phyloP scores from a whole-genome alignment of 306 rosid genomes.

The Chamaecrista fasciculata region DNA sequence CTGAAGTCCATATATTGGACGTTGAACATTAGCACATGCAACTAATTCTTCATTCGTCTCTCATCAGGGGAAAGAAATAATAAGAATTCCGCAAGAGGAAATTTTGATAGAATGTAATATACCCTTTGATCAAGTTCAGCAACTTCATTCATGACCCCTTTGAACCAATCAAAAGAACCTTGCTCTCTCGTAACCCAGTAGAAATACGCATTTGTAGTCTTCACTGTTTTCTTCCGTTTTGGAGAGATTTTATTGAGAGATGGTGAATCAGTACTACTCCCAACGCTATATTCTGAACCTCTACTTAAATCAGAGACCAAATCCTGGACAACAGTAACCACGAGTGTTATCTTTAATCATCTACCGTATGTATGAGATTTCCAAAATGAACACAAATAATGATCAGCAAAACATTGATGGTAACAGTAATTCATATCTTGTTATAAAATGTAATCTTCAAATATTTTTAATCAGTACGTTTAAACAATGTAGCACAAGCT shows the following conservation, averaged over 20 bases:
- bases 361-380: slow-evolving; percentile 3
- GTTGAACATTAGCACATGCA: slow-evolving; percentile 31
- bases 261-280: slow-evolving; percentile 54
- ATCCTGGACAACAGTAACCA: slow-evolving; percentile 52
- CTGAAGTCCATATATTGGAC: slow-evolving; percentile 45
- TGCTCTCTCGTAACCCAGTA: slow-evolving; percentile 99
- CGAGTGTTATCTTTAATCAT: slow-evolving; percentile 18
- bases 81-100: slow-evolving; percentile 18
- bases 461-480: background rate
- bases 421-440: background rate
- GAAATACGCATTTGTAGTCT: slow-evolving; percentile 93
- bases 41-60: slow-evolving; percentile 24
- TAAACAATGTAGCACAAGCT: slow-evolving; percentile 8
- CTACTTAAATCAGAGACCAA: slow-evolving; percentile 58
- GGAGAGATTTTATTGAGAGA: slow-evolving; percentile 52
- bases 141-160: slow-evolving; percentile 99
- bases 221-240: slow-evolving; percentile 64
- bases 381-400: slow-evolving; percentile 9
- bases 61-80: slow-evolving; percentile 11
- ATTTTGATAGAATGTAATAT: slow-evolving; percentile 14
- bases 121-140: slow-evolving; percentile 97
- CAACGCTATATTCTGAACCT: slow-evolving; percentile 55
- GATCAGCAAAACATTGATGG: background rate
- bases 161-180: slow-evolving; percentile 99
- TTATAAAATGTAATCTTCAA: background rate